Conservation (phyloP, 192 early-diverging fungal genomes). For the Backusella macrospora region DNA sequence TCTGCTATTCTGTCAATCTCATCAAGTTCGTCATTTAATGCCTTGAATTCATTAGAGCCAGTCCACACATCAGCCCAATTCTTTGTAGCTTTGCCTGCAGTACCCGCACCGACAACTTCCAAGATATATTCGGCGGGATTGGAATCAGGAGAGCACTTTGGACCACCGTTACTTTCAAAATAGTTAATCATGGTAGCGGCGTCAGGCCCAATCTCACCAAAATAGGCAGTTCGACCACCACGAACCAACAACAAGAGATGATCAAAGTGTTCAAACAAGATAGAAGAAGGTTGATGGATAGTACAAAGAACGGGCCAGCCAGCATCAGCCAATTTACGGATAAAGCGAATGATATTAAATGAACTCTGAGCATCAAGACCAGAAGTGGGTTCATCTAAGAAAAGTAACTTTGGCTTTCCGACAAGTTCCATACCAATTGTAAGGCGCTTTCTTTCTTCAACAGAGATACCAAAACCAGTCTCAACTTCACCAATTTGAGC, state of each 20-base stretch:
- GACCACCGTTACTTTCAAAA: conserved; percentile 75
- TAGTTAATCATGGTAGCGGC: conserved; percentile 67
- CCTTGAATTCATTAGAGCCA: conserved; percentile 52
- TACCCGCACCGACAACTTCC: conserved; percentile 74
- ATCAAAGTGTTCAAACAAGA: conserved; percentile 85
- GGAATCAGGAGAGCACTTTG: conserved; percentile 60
- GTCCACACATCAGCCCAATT: conserved; percentile 80
- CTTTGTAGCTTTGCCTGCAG: conserved; percentile 49
- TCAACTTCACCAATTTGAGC: conserved; percentile 54
- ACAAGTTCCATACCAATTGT: conserved; percentile 86
- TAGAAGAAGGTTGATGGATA: conserved; percentile 85
- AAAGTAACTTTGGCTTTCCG: conserved; percentile 74
- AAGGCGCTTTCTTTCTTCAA: conserved; percentile 82
- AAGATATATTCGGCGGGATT: conserved; percentile 89
- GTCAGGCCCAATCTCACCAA: conserved; percentile 77
- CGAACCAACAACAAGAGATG: conserved; percentile 77
- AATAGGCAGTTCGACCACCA: conserved; percentile 82
- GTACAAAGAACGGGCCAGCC: conserved; percentile 77
- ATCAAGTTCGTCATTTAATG: conserved; percentile 52
- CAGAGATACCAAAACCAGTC: conserved; percentile 69
- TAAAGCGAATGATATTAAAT: conserved; percentile 73
- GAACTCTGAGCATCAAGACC: conserved; percentile 82
- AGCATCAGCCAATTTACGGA: conserved; percentile 65
- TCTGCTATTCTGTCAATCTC: conserved; percentile 45
- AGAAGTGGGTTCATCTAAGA: conserved; percentile 73